Conservation (phyloP, 1,139 yeast genomes). For the Meyerozyma elateridarum region DNA sequence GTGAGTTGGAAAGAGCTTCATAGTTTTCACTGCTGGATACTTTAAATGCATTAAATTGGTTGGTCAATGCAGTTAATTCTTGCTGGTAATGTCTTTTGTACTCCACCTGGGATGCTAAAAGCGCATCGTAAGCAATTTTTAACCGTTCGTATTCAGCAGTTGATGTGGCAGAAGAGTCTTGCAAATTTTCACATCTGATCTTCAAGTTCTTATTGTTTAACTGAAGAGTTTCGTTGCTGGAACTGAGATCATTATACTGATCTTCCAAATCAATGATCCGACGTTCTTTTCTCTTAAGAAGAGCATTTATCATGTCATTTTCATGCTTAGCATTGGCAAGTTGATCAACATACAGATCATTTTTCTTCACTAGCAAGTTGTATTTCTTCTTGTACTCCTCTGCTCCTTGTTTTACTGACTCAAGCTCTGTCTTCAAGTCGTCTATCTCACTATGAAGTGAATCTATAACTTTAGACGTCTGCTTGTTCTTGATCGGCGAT, state of each 20-base stretch:
- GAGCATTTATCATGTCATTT: slow-evolving; percentile 60
- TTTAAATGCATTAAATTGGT: slow-evolving; percentile 34
- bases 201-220: slow-evolving; percentile 47
- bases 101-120: slow-evolving; percentile 52
- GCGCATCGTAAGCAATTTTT: slow-evolving; percentile 58
- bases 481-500: slow-evolving; percentile 16
- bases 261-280: slow-evolving; percentile 58
- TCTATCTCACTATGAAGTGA: slow-evolving; percentile 51
- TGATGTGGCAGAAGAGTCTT: slow-evolving; percentile 42
- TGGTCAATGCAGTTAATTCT: slow-evolving; percentile 25
- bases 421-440: slow-evolving; percentile 48
- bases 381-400: slow-evolving; percentile 46
- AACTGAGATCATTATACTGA: slow-evolving; percentile 43
- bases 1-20: slow-evolving; percentile 23
- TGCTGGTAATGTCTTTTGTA: slow-evolving; percentile 49
- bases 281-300: slow-evolving; percentile 61
- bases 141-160: slow-evolving; percentile 54
- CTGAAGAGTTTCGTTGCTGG: slow-evolving; percentile 41
- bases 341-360: slow-evolving; percentile 61
- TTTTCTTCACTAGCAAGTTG: slow-evolving; percentile 42
- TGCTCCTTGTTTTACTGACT: slow-evolving; percentile 33
- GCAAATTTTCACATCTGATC: slow-evolving; percentile 44
- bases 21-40: slow-evolving; percentile 28
- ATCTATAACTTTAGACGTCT: slow-evolving; percentile 53
- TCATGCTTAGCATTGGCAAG: slow-evolving; percentile 68